Evolutionary conservation across 2,329 filamentous ascomycete species (phyloP).

Genomic region (Sarocladiaceae sp.): DNA sequence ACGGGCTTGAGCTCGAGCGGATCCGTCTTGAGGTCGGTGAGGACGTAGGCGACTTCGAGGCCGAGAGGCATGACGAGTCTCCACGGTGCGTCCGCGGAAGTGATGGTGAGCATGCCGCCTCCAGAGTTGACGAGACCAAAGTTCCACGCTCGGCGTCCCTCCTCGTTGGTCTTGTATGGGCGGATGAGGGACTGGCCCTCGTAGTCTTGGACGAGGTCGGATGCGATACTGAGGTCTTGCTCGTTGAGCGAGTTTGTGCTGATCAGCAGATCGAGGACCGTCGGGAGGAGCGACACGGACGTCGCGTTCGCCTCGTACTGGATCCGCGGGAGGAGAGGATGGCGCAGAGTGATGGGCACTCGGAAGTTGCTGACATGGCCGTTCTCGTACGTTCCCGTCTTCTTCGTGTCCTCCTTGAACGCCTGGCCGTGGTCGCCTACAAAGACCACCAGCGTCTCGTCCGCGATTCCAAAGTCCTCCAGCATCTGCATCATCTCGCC

Average conservation of each 20-base stretch:
- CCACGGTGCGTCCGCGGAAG: slow-evolving; percentile 14
- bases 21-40: slow-evolving; percentile 14
- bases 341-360: slow-evolving; percentile 35
- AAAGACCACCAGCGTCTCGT: slow-evolving; percentile 39
- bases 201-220: slow-evolving; percentile 34
- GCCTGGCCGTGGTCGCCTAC: slow-evolving; percentile 37
- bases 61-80: slow-evolving; percentile 16
- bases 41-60: slow-evolving; percentile 13
- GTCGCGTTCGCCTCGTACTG: slow-evolving; percentile 33
- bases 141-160: slow-evolving; percentile 36
- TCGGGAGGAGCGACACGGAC: slow-evolving; percentile 36
- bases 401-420: slow-evolving; percentile 32
- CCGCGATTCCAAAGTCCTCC: slow-evolving; percentile 34
- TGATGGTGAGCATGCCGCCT: slow-evolving; percentile 15
- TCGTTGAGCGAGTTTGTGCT: slow-evolving; percentile 31
- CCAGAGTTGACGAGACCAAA: slow-evolving; percentile 44
- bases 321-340: slow-evolving; percentile 33
- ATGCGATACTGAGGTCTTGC: slow-evolving; percentile 24
- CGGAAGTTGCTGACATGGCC: slow-evolving; percentile 36
- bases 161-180: slow-evolving; percentile 27
- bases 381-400: slow-evolving; percentile 35
- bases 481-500: slow-evolving; percentile 32
- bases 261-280: slow-evolving; percentile 36
- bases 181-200: slow-evolving; percentile 41
- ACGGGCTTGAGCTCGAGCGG: slow-evolving; percentile 12